Base-by-base conservation (phyloP, 2,329 filamentous ascomycete genomes). In the Penicillium crustosum region DNA sequence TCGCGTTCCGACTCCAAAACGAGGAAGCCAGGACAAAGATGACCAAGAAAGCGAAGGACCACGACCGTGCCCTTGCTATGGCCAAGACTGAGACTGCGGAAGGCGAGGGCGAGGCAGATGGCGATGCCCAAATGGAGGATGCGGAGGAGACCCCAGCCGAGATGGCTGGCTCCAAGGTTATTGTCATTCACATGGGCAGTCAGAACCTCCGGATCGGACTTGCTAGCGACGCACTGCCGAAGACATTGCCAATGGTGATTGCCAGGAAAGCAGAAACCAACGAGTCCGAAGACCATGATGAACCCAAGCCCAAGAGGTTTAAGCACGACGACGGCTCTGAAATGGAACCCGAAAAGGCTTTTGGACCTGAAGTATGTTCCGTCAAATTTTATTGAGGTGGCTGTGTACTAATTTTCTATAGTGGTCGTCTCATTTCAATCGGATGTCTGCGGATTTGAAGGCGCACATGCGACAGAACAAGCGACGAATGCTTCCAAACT, bases 141-240 rank as follows among this genome's bases (percentile, higher is more conserved):
- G 78, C 75, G 25, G 81, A 82, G 55, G 81, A 83, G 44, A 79
- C 83, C 9, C 78, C 81, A 13, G 79, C 81, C 15, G 83, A 87
- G 67, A 85, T 86, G 43, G 88, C 91, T 64, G 89, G 92, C 6
- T 93, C 92, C 10, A 96, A 93, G 74, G 89, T 96, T 60, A 93
- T 99, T 70, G 89, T 97, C 59, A 91, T 99, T 67, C 94, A 99
- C 72, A 87, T 93, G 2, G 94, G 94, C 31, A 97, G 93, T 71
- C 93, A 97, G 75, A 97, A 97, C 64, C 78, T 99, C 61, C 87
- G 94, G 48, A 93, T 99, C 67, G 94, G 94, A 0, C 86, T 97
- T 59, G 93, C 93, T n/a, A 96, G 90, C 68, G 94, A 99, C 77
- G 93, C 93, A 6, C 79, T 99, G 6, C 94, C 94, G 7, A 96